Percentiles rank a stretch among this genome's conserved stretches.
Conservation (phyloP, 2,329 filamentous ascomycete genomes). For the Mycocentrospora acerina region DNA sequence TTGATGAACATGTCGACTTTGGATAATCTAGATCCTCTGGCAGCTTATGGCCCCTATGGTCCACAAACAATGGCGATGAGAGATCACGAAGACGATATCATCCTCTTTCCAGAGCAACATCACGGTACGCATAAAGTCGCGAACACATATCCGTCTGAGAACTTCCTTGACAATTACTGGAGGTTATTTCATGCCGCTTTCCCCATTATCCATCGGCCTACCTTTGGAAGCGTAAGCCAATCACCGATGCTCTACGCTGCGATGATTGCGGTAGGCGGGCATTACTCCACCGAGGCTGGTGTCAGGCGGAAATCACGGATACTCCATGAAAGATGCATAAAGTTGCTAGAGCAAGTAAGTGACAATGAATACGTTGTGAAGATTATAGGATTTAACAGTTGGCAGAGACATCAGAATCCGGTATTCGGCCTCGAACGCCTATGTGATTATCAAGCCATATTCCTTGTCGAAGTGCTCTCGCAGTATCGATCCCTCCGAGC, state of each 20-base stretch:
- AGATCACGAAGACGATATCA: constrained; percentile 38
- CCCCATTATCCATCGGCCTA: constrained; percentile 47
- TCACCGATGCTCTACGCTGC: constrained; percentile 49
- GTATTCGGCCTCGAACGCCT: constrained; percentile 32
- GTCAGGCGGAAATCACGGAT: constrained; percentile 40
- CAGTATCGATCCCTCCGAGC: constrained; percentile 46
- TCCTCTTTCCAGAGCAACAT: constrained; percentile 39
- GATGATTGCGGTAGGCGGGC: constrained; percentile 48
- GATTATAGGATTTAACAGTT: constrained; percentile 16
- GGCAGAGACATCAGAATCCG: constrained; percentile 28
- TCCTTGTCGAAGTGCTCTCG: constrained; percentile 47
- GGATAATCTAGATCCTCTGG: constrained; percentile 21
- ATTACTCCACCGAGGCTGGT: constrained; percentile 39
- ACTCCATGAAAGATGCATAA: constrained; percentile 46
- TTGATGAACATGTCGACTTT: constrained; percentile 25
- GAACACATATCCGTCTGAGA: constrained; percentile 37
- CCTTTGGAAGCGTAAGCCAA: constrained; percentile 36
- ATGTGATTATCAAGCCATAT: constrained; percentile 47
- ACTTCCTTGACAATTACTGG: constrained; percentile 50
- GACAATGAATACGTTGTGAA: not conserved
- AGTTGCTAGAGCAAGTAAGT: constrained; percentile 41
- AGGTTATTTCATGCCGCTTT: constrained; percentile 48
- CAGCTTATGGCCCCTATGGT: constrained; percentile 28
- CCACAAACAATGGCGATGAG: constrained; percentile 37
- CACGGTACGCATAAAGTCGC: constrained; percentile 42